These are phyloP conservation scores for Tuber umbilicatum DNA, from an alignment of 495 filamentous ascomycete species.

Conservation along the genomic window DNA sequence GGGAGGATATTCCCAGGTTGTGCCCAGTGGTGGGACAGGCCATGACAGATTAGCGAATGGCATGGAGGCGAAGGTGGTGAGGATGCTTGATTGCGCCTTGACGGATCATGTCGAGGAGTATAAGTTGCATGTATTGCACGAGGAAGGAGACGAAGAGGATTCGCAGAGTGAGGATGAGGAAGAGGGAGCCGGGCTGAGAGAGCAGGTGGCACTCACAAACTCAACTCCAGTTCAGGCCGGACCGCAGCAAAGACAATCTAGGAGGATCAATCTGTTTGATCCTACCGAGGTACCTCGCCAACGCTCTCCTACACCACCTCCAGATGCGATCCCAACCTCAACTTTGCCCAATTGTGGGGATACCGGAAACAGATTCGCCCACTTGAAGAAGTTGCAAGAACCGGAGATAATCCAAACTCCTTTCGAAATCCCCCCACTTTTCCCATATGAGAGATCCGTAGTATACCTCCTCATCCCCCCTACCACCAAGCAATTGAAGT, in stretches of 20 bases:
- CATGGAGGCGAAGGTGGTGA: slow-evolving; percentile 56
- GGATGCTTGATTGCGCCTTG: slow-evolving; percentile 62
- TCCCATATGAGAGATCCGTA: slow-evolving; percentile 55
- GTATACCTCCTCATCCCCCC: slow-evolving; percentile 58
- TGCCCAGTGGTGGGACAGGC: slow-evolving; percentile 48
- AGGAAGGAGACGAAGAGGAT: slow-evolving; percentile 30
- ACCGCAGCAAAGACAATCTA: slow-evolving; percentile 18
- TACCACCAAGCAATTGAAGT: slow-evolving; percentile 40
- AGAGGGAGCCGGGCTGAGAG: slow-evolving; percentile 53
- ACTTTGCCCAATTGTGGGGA: slow-evolving; percentile 42
- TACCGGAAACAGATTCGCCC: slow-evolving; percentile 44
- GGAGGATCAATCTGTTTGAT: slow-evolving; percentile 12
- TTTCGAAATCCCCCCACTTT: slow-evolving; percentile 55
- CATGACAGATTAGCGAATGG: slow-evolving; percentile 31
- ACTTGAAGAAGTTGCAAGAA: slow-evolving; percentile 48
- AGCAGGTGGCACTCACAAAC: slow-evolving; percentile 41
- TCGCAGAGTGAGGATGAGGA: slow-evolving; percentile 48
- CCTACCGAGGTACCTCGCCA: slow-evolving; percentile 28
- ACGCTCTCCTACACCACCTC: slow-evolving; percentile 49
- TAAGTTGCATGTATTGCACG: slow-evolving; percentile 55
- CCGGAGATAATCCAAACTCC: slow-evolving; percentile 59
- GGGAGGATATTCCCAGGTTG: slow-evolving; percentile 58
- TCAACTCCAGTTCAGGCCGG: not conserved
- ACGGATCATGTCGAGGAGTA: slow-evolving; percentile 57
- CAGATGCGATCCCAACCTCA: slow-evolving; percentile 43